Evolutionary conservation across 2,329 filamentous ascomycete species (phyloP).

Genomic region (Colletotrichum magnum): DNA sequence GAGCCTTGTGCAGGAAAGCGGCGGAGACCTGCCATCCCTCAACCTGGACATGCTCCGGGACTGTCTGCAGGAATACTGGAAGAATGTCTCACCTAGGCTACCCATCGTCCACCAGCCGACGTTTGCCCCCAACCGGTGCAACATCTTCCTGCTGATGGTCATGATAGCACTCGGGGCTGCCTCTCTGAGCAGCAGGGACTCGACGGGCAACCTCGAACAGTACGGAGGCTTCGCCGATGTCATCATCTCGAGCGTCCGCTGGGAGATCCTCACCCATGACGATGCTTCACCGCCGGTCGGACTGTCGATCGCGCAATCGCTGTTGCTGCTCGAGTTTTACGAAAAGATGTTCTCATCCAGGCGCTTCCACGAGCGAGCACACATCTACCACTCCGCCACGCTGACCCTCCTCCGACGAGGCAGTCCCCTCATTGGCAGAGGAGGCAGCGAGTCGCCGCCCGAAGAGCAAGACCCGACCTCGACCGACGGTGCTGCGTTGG

Average conservation of each 20-base stretch:
- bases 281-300: conserved; percentile 88
- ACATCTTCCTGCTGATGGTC: conserved; percentile 81
- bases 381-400: conserved; percentile 91
- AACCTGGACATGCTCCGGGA: conserved; percentile 87
- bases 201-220: conserved; percentile 62
- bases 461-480: conserved; percentile 63
- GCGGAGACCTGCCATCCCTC: conserved; percentile 64
- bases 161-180: conserved; percentile 89
- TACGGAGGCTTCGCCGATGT: conserved; percentile 67
- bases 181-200: conserved; percentile 78
- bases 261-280: conserved; percentile 85
- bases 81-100: conserved; percentile 85
- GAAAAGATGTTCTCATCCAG: conserved; percentile 93
- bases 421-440: conserved; percentile 86
- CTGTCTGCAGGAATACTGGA: conserved; percentile 90
- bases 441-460: conserved; percentile 83
- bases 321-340: conserved; percentile 87
- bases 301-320: conserved; percentile 89
- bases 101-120: conserved; percentile 92
- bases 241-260: conserved; percentile 80
- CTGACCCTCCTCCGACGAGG: conserved; percentile 88
- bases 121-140: conserved; percentile 84
- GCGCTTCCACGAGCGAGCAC: conserved; percentile 85
- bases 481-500: conserved; percentile 47
- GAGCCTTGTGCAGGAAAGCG: conserved; percentile 52